Evolutionary conservation across 2,329 filamentous ascomycete genomes (phyloP).

Genomic region (Cordyceps sp.): DNA sequence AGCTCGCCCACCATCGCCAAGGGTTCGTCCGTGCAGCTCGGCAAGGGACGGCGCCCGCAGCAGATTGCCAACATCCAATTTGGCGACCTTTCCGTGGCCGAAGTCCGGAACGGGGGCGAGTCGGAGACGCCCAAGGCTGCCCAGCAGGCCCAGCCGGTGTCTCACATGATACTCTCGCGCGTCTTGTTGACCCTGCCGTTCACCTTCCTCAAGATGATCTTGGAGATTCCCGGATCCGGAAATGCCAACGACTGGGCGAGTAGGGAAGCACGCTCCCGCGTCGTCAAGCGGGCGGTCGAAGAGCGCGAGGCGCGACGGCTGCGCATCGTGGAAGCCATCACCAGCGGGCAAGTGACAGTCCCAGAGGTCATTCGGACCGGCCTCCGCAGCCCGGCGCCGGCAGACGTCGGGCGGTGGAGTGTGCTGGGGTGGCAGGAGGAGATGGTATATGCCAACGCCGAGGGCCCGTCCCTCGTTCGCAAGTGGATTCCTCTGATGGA

Average conservation of each 20-base stretch:
- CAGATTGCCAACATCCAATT: slow-evolving; percentile 52
- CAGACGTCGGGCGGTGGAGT: slow-evolving; percentile 25
- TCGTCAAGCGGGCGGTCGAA: slow-evolving; percentile 31
- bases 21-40: slow-evolving; percentile 18
- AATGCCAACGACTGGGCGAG: slow-evolving; percentile 32
- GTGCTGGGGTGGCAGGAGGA: slow-evolving; percentile 33
- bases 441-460: slow-evolving; percentile 18
- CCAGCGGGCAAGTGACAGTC: slow-evolving; percentile 16
- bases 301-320: slow-evolving; percentile 41
- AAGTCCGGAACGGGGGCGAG: too few species aligned
- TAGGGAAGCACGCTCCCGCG: slow-evolving; percentile 26
- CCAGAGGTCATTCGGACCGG: slow-evolving; percentile 17
- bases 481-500: slow-evolving; percentile 24
- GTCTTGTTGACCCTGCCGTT: slow-evolving; percentile 57
- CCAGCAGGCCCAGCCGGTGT: slow-evolving; percentile 11
- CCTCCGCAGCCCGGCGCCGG: slow-evolving; percentile 21
- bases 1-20: slow-evolving; percentile 15
- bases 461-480: slow-evolving; percentile 25
- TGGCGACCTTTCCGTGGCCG: slow-evolving; percentile 40
- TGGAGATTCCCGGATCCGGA: slow-evolving; percentile 41
- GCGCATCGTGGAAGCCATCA: slow-evolving; percentile 26
- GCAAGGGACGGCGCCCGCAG: slow-evolving; percentile 23
- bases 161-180: slow-evolving; percentile 41
- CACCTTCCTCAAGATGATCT: slow-evolving; percentile 43
- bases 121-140: slow-evolving; percentile 15